Evolutionary conservation across 139 green algal genomes (phyloP), one percentile per base, ranked within the genome.

Genomic region (Mychonastes homosphaera): DNA sequence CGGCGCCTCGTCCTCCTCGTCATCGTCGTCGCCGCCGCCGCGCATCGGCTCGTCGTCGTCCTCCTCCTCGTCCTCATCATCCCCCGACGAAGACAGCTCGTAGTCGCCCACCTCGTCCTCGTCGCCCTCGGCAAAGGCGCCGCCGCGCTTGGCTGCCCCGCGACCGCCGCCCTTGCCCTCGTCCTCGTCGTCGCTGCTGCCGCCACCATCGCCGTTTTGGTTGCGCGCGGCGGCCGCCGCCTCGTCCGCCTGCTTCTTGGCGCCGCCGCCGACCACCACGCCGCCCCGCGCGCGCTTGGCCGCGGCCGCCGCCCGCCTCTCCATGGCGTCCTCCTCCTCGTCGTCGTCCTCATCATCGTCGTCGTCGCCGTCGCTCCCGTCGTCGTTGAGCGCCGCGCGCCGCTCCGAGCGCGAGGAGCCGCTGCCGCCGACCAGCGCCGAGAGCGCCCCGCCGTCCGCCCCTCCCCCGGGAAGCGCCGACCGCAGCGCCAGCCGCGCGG

Each of bases 401-500:
- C 15, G 8, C 56, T 39, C 16, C 39, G 39, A 44, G 55, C 38
- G 38, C 33, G 6, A 35, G 28, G 6, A 44, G 52, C 6, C 49
- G 32, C 16, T 70, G 19, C 53, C 7, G 15, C 21, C 35, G 46
- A 26, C 45, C 8, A 21, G 29, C 34, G 23, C 2, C 23, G 30
- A n/a, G 27, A 30, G 12, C 41, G n/a, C 27, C 15, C 23, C 58
- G 13, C 21, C 54, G 24, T 47, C 36, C 19, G 40, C 27, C 30
- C 78, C 8, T 30, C 72, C 54, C 39, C 75, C 44, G 10, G 53
- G 53, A 12, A 70, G 52, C 4, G 65, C 35, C 12, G 30, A 30
- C 12, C 64, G 66, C 62, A 77, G 41, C 28, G 74, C 74, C 19
- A 75, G 67, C 19, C 70, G 64, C 62, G 79, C 62, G 30, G 41